phyloP scores from a whole-genome alignment of 1,139 yeast species.

The Nakaseomyces sp. region DNA sequence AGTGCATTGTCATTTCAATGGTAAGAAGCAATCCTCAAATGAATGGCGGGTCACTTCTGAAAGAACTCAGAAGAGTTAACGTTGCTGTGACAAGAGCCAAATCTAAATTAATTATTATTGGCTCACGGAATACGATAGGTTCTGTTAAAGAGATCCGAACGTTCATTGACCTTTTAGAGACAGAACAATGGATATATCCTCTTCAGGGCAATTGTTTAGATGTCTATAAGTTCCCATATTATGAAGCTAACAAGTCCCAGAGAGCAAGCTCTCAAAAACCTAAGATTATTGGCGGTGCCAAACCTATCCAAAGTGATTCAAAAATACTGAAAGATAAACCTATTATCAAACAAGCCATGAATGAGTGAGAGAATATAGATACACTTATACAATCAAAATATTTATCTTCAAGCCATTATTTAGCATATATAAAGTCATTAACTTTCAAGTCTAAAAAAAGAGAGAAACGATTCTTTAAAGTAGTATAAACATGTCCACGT shows the following conservation, averaged over 20 bases:
- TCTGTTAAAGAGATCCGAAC: constrained; percentile 48
- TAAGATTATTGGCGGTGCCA: constrained; percentile 7
- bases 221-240: constrained; percentile 13
- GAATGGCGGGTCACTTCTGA: constrained; percentile 66
- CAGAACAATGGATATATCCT: constrained; percentile 54
- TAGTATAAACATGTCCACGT: no score
- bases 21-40: constrained; percentile 70
- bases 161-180: constrained; percentile 53
- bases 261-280: background rate
- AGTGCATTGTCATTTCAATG: constrained; percentile 75
- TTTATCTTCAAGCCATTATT: no score
- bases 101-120: constrained; percentile 72
- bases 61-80: constrained; percentile 86
- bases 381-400: no score
- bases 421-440: no score
- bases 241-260: background rate
- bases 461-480: no score
- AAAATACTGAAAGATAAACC: constrained; percentile 16
- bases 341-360: constrained; percentile 14
- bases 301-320: constrained; percentile 13
- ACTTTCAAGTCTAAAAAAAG: no score
- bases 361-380: no score
- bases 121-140: constrained; percentile 59
- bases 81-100: constrained; percentile 92
- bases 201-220: constrained; percentile 17